Evolutionary conservation across 2,329 filamentous ascomycete genomes (phyloP).

Genomic region (Ploettnerulaceae sp.): DNA sequence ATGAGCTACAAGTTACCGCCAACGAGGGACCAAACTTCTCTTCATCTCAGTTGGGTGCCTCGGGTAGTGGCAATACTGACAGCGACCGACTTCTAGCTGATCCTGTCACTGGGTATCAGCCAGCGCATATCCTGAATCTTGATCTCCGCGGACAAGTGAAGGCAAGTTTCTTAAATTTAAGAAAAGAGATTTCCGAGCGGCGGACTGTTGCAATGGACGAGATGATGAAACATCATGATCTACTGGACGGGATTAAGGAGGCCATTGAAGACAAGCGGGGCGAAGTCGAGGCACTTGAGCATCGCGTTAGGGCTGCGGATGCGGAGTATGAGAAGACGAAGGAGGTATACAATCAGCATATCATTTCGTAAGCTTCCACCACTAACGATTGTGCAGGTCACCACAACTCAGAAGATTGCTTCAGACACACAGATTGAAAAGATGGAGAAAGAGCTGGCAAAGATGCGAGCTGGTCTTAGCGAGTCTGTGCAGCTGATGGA

Average conservation of each 20-base stretch:
- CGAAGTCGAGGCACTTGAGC: slow-evolving; percentile 87
- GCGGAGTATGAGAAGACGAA: slow-evolving; percentile 93
- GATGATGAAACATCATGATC: slow-evolving; percentile 91
- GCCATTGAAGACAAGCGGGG: slow-evolving; percentile 92
- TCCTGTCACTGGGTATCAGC: slow-evolving; percentile 79
- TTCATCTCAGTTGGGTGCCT: slow-evolving; percentile 48
- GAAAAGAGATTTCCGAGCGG: slow-evolving; percentile 90
- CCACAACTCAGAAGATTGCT: slow-evolving; percentile 78
- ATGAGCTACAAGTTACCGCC: slow-evolving; percentile 78
- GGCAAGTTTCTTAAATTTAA: slow-evolving; percentile 67
- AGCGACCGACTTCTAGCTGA: slow-evolving; percentile 79
- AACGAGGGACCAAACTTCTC: slow-evolving; percentile 75
- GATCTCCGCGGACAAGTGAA: slow-evolving; percentile 83
- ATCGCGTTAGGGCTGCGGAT: slow-evolving; percentile 80
- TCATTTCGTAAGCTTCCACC: neutral
- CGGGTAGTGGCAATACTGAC: slow-evolving; percentile 38
- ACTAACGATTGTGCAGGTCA: slow-evolving; percentile 40
- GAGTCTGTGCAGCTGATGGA: slow-evolving; percentile 90
- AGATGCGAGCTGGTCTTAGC: slow-evolving; percentile 77
- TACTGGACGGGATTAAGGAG: slow-evolving; percentile 91
- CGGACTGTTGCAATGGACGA: slow-evolving; percentile 76
- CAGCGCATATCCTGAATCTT: slow-evolving; percentile 80
- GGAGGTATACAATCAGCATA: slow-evolving; percentile 47
- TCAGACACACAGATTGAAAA: slow-evolving; percentile 95
- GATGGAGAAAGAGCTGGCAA: slow-evolving; percentile 96